Evolutionary conservation across 352 stramenopile genomes (phyloP).

Genomic region (Globisporangium nagaii): DNA sequence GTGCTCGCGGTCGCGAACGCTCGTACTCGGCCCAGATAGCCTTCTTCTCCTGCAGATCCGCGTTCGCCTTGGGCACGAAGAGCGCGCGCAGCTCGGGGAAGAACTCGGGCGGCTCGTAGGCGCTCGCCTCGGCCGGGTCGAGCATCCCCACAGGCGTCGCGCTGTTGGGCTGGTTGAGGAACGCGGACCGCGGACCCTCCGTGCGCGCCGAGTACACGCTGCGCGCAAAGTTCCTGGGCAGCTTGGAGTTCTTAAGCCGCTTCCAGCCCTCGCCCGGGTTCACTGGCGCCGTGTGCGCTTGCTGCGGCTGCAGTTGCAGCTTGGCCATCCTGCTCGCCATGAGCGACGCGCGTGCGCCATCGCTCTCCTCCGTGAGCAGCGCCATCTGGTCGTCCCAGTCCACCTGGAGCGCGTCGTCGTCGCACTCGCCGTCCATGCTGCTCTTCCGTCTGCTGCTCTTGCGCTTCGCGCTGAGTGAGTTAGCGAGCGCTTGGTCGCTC

Average conservation of each 20-base stretch:
- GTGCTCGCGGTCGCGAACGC: neutral
- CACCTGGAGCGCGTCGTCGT: conserved; percentile 26
- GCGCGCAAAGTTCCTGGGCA: conserved; percentile 58
- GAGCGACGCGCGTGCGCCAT: conserved; percentile 40
- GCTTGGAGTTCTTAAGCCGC: conserved; percentile 44
- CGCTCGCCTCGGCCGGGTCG: conserved; percentile 50
- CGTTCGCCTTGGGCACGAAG: conserved; percentile 43
- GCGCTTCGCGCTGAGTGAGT: conserved; percentile 1
- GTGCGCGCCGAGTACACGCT: conserved; percentile 51
- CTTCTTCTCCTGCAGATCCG: conserved; percentile 64
- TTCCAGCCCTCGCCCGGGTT: conserved; percentile 67
- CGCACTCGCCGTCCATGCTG: conserved; percentile 15
- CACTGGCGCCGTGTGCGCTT: conserved; percentile 6
- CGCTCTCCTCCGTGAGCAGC: conserved; percentile 37
- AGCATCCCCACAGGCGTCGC: conserved; percentile 64
- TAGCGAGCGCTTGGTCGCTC: neutral
- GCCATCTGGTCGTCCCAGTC: conserved; percentile 43
- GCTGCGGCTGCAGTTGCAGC: conserved; percentile 33
- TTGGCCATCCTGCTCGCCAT: conserved; percentile 57
- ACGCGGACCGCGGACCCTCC: conserved; percentile 47
- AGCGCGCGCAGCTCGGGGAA: conserved; percentile 52
- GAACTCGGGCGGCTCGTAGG: conserved; percentile 54
- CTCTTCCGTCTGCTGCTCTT: neutral
- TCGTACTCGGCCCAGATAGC: conserved; percentile 35
- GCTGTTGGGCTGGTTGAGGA: conserved; percentile 64